These are phyloP conservation scores for Candida sp. DNA, from an alignment of 1,139 yeast species.

Conservation along the genomic window DNA sequence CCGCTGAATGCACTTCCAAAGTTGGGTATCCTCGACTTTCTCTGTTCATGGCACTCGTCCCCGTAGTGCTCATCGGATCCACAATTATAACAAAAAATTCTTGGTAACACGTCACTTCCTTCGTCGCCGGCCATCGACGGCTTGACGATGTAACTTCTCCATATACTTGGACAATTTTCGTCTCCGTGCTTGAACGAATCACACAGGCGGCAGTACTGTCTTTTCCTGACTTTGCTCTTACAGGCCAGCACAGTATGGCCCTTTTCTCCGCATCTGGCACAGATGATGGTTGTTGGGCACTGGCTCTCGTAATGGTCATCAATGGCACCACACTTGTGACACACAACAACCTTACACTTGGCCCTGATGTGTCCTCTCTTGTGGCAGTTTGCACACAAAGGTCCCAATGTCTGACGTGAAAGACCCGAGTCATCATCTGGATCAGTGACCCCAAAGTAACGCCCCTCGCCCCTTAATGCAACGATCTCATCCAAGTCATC, in stretches of 20 bases:
- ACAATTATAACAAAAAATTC: constrained; percentile 82
- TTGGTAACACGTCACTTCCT: constrained; percentile 29
- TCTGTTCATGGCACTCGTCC: constrained; percentile 70
- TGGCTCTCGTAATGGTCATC: constrained; percentile 89
- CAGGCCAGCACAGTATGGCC: constrained; percentile 82
- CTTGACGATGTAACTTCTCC: constrained; percentile 72
- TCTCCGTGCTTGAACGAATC: constrained; percentile 73
- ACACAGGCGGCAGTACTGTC: constrained; percentile 75
- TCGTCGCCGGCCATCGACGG: constrained; percentile 17
- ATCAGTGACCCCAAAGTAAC: constrained; percentile 80
- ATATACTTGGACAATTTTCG: constrained; percentile 83
- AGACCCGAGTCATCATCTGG: constrained; percentile 49
- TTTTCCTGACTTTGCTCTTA: constrained; percentile 57
- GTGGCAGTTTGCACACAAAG: constrained; percentile 84
- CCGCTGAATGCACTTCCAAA: constrained; percentile 82
- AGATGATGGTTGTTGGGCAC: constrained; percentile 84
- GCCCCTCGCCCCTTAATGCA: constrained; percentile 79
- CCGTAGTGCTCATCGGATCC: constrained; percentile 81
- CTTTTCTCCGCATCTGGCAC: constrained; percentile 83
- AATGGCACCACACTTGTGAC: constrained; percentile 85
- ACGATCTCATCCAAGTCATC: constrained; percentile 73
- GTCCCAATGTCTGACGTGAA: constrained; percentile 49
- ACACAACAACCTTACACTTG: constrained; percentile 85
- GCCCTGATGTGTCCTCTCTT: constrained; percentile 81
- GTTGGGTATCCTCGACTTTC: constrained; percentile 73